These are phyloP conservation scores for Flaveria sonorensis DNA, from an alignment of 129 eudicot genomes.

Conservation along the genomic window DNA sequence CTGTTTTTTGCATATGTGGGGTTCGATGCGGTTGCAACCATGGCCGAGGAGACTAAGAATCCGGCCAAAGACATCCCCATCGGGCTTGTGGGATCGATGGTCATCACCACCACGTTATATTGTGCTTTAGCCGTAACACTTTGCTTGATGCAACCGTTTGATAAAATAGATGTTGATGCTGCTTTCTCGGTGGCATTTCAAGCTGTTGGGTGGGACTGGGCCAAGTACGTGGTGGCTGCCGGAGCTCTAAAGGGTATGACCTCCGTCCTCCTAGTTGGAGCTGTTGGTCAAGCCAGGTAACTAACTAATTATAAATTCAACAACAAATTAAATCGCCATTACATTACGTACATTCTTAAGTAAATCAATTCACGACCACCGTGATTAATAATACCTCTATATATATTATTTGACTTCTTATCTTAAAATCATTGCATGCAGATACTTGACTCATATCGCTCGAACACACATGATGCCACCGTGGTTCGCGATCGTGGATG, in stretches of 20 bases:
- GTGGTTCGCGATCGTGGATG: slow-evolving; percentile 66
- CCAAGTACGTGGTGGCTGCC: slow-evolving; percentile 73
- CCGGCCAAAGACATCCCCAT: slow-evolving; percentile 79
- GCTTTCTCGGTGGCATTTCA: slow-evolving; percentile 69
- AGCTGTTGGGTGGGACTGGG: slow-evolving; percentile 69
- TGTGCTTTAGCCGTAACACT: slow-evolving; percentile 67
- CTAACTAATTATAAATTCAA: too few relatives aligned
- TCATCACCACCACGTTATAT: slow-evolving; percentile 56
- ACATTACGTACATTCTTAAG: too few relatives aligned
- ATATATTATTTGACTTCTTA: background rate
- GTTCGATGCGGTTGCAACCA: slow-evolving; percentile 80
- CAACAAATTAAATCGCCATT: too few relatives aligned
- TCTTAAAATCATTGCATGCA: background rate
- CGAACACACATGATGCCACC: slow-evolving; percentile 93
- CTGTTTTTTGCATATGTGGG: slow-evolving; percentile 79
- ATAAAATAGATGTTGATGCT: slow-evolving; percentile 28
- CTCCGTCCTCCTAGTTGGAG: slow-evolving; percentile 72
- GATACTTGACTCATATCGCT: slow-evolving; percentile 79
- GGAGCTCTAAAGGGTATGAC: slow-evolving; percentile 94
- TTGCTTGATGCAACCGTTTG: slow-evolving; percentile 60
- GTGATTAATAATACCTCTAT: too few relatives aligned
- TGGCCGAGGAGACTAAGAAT: slow-evolving; percentile 93
- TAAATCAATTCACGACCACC: too few relatives aligned
- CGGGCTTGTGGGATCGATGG: slow-evolving; percentile 83
- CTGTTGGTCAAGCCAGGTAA: slow-evolving; percentile 81